phyloP scores from a whole-genome alignment of 2,329 filamentous ascomycete species.

The Stemphylium vesicarium region DNA sequence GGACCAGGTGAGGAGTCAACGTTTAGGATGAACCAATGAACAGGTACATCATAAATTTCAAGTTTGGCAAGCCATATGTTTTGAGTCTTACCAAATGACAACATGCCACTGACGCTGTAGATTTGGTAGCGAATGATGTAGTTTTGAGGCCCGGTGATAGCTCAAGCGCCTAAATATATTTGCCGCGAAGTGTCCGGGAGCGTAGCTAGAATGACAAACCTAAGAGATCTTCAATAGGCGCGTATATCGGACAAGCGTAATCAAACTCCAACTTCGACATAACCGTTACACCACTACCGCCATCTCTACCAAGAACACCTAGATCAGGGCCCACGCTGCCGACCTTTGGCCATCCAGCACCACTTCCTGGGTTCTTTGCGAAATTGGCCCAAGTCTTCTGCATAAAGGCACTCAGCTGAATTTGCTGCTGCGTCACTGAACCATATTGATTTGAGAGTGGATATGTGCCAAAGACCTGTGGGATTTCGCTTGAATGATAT shows the following conservation, averaged over 20 bases:
- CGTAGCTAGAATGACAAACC: conserved; percentile 1
- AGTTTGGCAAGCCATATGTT: too few species aligned
- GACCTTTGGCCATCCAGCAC: conserved; percentile 18
- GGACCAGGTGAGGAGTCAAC: too few species aligned
- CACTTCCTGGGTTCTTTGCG: conserved; percentile 22
- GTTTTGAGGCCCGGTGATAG: too few species aligned
- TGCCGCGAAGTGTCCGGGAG: too few species aligned
- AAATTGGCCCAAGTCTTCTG: conserved; percentile 31
- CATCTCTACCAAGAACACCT: conserved; percentile 15
- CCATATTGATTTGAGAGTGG: conserved; percentile 13
- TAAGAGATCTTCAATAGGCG: conserved; percentile 9
- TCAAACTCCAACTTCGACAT: conserved; percentile 9
- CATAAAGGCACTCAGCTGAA: conserved; percentile 27
- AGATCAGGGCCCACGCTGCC: conserved; percentile 10
- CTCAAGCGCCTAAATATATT: too few species aligned
- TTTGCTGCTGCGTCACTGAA: conserved; percentile 22
- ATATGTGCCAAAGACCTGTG: conserved; percentile 31
- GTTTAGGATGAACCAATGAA: too few species aligned
- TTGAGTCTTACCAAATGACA: too few species aligned
- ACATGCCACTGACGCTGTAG: too few species aligned
- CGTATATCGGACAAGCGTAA: conserved; percentile 16
- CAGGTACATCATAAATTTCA: too few species aligned
- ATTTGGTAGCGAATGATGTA: too few species aligned
- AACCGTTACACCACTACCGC: conserved; percentile 10
- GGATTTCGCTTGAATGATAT: conserved; percentile 30